A percentile compares a stretch with the other conserved stretches of the same genome.
Conservation (phyloP, 139 green algal species). For the Microglena sp. region DNA sequence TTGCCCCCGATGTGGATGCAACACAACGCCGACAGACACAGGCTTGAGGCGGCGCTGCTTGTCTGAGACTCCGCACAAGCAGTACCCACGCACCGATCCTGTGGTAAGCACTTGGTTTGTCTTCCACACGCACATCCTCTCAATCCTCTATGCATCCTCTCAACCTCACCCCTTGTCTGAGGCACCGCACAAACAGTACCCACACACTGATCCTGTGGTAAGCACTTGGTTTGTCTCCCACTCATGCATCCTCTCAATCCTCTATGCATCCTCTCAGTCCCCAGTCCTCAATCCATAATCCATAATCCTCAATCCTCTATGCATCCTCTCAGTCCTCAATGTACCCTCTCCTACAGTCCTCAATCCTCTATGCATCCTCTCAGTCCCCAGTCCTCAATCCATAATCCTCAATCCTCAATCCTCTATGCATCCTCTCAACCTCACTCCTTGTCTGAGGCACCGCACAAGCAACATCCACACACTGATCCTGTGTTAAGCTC, state of each 20-base stretch:
- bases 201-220: constrained; percentile 63
- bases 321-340: not conserved
- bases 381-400: not conserved
- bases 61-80: constrained; percentile 33
- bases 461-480: constrained; percentile 53
- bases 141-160: not conserved
- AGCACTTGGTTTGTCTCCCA: not conserved
- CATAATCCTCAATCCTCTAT: not conserved
- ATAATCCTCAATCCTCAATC: too few relatives aligned
- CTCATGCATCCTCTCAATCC: not conserved
- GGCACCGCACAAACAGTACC: constrained; percentile 45
- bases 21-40: constrained; percentile 37
- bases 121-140: not conserved
- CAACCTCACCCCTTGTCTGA: not conserved
- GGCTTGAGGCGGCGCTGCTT: constrained; percentile 55
- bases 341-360: not conserved
- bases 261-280: not conserved
- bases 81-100: constrained; percentile 69
- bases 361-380: not conserved
- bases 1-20: constrained; percentile 52
- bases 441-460: not conserved
- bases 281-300: not conserved
- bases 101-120: constrained; percentile 37
- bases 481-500: constrained; percentile 56
- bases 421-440: not conserved